Evolutionary conservation across 1,284 basidiomycete genomes (phyloP), one percentile per base, ranked within the genome.

Genomic region (Pyrrhoderma lamaoense): DNA sequence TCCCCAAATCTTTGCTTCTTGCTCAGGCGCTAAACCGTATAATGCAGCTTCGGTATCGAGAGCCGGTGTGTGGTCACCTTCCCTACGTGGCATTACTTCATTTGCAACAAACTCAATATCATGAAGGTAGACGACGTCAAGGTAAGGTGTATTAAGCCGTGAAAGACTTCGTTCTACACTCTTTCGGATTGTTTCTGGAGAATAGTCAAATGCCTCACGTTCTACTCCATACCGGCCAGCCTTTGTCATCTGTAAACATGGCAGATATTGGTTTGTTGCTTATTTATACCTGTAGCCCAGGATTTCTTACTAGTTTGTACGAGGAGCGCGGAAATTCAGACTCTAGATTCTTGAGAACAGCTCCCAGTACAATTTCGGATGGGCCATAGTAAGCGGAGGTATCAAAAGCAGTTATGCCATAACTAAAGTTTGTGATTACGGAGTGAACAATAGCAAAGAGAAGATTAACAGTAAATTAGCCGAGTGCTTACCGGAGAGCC

Each of bases 341-440:
- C 43, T 71, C 67, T 18, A 95, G 69, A 0, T 77, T 71, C 45
- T 78, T 67, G 21, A 94, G 71, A 2, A 80, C 79, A 44, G 85
- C 79, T 8, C 94, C 94, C 16, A 98, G 73, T 1, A 96, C 77
- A 55, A 89, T 80, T 68, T 98, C 94, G 2, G 93, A 96, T 1
- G 85, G 81, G 27, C 91, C 91, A 67, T 99, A 98, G 67, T 85
- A 91, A 4, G 85, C 75, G 13, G 85, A 77, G 0, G 95, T 98
- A 64, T 99, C 95, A 63, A 99, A 92, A 0, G 89, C 88, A 44
- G 73, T 77, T 56, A 98, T 86, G 16, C 93, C 94, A 67, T 93
- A 94, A 45, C 89, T 90, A 50, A 49, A 65, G 55, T 18, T 40
- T 40, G 38, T 40, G 38, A 4, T 7, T 7, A 14, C 14, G 21